These are phyloP conservation scores for Xylaria longipes DNA, from an alignment of 495 filamentous ascomycete species.

Conservation along the genomic window DNA sequence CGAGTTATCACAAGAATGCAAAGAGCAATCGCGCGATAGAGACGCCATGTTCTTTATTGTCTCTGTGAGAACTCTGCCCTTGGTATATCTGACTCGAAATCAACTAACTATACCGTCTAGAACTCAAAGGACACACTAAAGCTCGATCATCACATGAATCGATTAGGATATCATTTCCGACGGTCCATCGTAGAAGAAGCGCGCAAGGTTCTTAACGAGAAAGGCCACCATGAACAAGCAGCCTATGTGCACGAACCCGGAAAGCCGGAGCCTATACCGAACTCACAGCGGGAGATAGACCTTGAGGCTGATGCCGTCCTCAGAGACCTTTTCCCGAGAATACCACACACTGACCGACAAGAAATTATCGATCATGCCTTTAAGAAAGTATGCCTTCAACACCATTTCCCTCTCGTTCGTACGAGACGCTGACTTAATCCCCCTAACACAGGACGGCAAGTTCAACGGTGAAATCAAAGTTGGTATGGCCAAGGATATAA, in stretches of 20 bases:
- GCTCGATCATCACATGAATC: slow-evolving; percentile 64
- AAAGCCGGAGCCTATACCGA: slow-evolving; percentile 58
- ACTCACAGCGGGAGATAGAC: slow-evolving; percentile 69
- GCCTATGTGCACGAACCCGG: slow-evolving; percentile 31
- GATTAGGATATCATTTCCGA: slow-evolving; percentile 80
- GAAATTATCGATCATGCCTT: slow-evolving; percentile 84
- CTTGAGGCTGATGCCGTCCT: slow-evolving; percentile 76
- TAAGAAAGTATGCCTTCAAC: slow-evolving; percentile 65
- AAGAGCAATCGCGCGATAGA: slow-evolving; percentile 75
- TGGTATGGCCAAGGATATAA: slow-evolving; percentile 69
- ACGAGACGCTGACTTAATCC: slow-evolving; percentile 15
- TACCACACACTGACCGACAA: slow-evolving; percentile 78
- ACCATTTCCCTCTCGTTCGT: not conserved
- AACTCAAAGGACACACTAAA: slow-evolving; percentile 31
- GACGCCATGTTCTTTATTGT: slow-evolving; percentile 77
- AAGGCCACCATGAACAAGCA: slow-evolving; percentile 28
- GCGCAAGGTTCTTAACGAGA: slow-evolving; percentile 38
- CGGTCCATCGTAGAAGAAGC: slow-evolving; percentile 58
- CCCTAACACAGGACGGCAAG: slow-evolving; percentile 35
- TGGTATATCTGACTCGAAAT: not conserved
- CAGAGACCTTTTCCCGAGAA: slow-evolving; percentile 83
- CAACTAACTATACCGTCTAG: slow-evolving; percentile 27
- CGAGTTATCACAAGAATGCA: slow-evolving; percentile 74
- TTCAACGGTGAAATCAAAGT: slow-evolving; percentile 52
- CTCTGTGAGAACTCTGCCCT: slow-evolving; percentile 61